Conservation (phyloP, 129 eudicot genomes). For the Arctium lappa region DNA sequence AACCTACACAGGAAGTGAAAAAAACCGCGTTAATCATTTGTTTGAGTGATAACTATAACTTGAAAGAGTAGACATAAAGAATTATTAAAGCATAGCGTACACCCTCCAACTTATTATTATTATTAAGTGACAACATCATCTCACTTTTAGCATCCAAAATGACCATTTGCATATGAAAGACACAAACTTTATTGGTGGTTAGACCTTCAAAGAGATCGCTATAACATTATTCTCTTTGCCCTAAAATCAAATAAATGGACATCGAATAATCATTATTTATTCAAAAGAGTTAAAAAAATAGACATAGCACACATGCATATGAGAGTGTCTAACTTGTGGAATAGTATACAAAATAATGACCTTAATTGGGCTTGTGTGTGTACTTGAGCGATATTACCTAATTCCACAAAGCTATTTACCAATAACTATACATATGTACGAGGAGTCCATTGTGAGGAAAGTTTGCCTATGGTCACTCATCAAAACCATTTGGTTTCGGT, state of each 20-base stretch:
- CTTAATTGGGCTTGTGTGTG: background rate
- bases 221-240: background rate
- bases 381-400: background rate
- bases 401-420: background rate
- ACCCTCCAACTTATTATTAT: background rate
- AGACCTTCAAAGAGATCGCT: background rate
- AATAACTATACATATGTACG: too few relatives aligned
- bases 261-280: background rate
- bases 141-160: background rate
- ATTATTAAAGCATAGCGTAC: background rate
- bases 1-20: constrained; percentile 54
- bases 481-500: background rate
- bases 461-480: background rate
- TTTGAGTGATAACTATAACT: background rate
- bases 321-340: background rate
- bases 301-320: background rate
- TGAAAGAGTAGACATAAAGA: background rate
- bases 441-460: background rate
- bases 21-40: background rate
- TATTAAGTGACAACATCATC: background rate
- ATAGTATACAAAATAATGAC: background rate
- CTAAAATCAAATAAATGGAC: background rate
- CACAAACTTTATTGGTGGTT: background rate
- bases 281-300: background rate
- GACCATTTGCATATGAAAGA: background rate